Percentiles rank a stretch among this genome's conserved stretches.
Conservation (phyloP, 2,329 filamentous ascomycete genomes). For the Domatiomyces globalis region DNA sequence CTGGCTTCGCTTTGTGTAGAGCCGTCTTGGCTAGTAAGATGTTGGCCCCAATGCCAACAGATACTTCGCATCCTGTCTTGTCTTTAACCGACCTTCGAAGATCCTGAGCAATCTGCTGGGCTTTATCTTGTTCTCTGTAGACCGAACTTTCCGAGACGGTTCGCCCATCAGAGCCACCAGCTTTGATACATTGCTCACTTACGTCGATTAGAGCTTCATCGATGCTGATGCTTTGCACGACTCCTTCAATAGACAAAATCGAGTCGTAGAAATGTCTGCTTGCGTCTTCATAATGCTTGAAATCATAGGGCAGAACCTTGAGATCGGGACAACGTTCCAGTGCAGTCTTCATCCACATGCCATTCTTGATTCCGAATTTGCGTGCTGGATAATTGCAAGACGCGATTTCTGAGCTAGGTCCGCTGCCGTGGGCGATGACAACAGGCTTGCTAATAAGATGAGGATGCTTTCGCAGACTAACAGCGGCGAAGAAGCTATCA, state of each 20-base stretch:
- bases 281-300: conserved; percentile 83
- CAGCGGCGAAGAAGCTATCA: conserved; percentile 94
- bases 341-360: conserved; percentile 98
- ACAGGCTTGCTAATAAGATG: conserved; percentile 65
- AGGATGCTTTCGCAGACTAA: conserved; percentile 67
- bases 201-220: conserved; percentile 88
- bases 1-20: conserved; percentile 80
- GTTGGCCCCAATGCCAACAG: conserved; percentile 81
- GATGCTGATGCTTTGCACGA: conserved; percentile 91
- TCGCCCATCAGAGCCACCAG: conserved; percentile 51
- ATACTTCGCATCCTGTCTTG: conserved; percentile 73
- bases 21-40: conserved; percentile 86
- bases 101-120: conserved; percentile 52
- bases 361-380: conserved; percentile 77
- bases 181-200: conserved; percentile 52
- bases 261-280: conserved; percentile 77
- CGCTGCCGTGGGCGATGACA: conserved; percentile 76
- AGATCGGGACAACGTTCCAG: conserved; percentile 69
- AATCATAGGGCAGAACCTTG: conserved; percentile 89
- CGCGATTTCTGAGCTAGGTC: conserved; percentile 82
- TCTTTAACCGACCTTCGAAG: conserved; percentile 58
- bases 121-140: conserved; percentile 64
- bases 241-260: conserved; percentile 62
- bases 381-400: conserved; percentile 94
- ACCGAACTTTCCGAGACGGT: conserved; percentile 54